Conservation (phyloP, 2,329 filamentous ascomycete genomes). For the Tolypocladium endophyticum region DNA sequence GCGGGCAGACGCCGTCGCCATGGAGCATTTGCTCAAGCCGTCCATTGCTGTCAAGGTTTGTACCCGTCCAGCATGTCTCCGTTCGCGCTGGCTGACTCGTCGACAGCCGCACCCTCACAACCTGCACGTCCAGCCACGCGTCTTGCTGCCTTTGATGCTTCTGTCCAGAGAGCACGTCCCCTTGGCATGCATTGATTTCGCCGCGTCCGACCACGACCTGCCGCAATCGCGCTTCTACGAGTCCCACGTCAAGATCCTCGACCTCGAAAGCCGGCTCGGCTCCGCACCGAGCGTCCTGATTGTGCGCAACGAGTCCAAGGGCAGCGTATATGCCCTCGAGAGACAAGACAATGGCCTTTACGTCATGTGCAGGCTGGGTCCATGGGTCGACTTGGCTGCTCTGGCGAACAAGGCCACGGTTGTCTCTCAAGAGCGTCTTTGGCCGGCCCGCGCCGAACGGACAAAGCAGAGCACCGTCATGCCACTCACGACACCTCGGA, state of each 20-base stretch:
- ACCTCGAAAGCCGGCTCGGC: constrained; percentile 50
- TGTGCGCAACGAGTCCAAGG: constrained; percentile 45
- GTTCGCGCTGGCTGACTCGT: constrained; percentile 7
- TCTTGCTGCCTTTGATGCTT: constrained; percentile 50
- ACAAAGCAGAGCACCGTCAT: constrained; percentile 9
- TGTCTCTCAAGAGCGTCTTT: constrained; percentile 19
- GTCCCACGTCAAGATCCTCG: constrained; percentile 51
- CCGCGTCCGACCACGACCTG: constrained; percentile 37
- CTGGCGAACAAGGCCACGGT: constrained; percentile 39
- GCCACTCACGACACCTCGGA: constrained; percentile 29
- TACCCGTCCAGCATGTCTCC: background rate
- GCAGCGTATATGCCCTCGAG: constrained; percentile 53
- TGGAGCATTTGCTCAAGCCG: constrained; percentile 40
- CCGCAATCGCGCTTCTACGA: constrained; percentile 47
- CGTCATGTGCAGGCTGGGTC: constrained; percentile 55
- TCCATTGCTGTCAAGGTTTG: constrained; percentile 42
- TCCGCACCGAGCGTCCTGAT: constrained; percentile 47
- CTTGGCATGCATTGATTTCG: constrained; percentile 51
- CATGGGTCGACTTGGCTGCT: constrained; percentile 51
- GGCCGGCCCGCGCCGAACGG: constrained; percentile 8
- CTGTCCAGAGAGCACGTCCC: constrained; percentile 49
- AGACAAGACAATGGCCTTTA: constrained; percentile 51
- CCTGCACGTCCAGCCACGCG: constrained; percentile 40
- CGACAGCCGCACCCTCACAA: constrained; percentile 45
- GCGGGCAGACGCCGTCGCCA: constrained; percentile 25